Evolutionary conservation across 352 stramenopile genomes (phyloP), one percentile per base, ranked within the genome.

Genomic region (Phytopythium mirpurense): DNA sequence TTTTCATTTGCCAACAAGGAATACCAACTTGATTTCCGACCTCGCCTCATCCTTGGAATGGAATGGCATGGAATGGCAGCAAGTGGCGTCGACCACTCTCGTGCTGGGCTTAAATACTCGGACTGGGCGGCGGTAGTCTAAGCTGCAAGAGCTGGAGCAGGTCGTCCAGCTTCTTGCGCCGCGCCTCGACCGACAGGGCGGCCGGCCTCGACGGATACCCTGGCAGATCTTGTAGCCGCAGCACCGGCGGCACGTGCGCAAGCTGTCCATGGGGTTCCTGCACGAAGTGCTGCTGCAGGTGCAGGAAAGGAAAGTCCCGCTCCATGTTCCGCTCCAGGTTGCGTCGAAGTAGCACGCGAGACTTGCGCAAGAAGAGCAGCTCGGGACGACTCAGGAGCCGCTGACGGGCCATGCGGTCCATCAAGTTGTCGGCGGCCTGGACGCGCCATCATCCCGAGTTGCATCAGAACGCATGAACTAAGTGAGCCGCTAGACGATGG

Each of bases 241-340:
- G 70, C 23, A 81, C 65, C n/a, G 69, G 63, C 3, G 68, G 68
- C 35, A 90, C 70, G 21, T 74, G 59, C 18, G 67, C 63, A 11
- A 82, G 58, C 21, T 70, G 45, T 3, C 68, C 54, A 41, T 69
- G 40, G 34, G 42, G 47, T 38, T 81, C 72, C 3, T 60, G 59
- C 19, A 85, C 21, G 37, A 86, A 89, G 46, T 85, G 81, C 38
- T 63, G 78, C 63, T 83, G 66, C 27, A 91, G 59, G n/a, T 65
- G 69, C 27, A 88, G 55, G 23, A 72, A 68, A 10, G 54, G 64
- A 26, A 91, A 82, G 47, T 88, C 77, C 19, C 59, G 56, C 43
- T 86, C 78, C 52, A 85, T 57, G 60, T 82, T 64, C 40, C 60
- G 60, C 7, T 50, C 44, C 41, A 91, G 54, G 43, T 86, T 91